Evolutionary conservation across 768 basidiomycete species (phyloP).

Genomic region (Auricularia heimuer): DNA sequence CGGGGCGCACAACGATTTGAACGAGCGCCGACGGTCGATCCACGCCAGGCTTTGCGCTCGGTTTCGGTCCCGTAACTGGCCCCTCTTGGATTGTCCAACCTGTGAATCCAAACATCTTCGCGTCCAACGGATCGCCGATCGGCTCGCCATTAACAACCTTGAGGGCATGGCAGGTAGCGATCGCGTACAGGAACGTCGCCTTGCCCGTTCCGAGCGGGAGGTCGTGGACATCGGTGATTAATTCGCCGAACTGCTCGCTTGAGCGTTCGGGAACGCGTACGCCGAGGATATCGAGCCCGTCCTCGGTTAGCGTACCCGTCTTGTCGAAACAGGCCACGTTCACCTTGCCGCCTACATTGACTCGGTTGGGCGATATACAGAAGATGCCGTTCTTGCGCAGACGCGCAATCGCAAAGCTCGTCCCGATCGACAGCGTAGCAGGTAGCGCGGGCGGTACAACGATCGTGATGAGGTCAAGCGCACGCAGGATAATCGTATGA

Average conservation of each 20-base stretch:
- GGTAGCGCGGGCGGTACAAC: slow-evolving; percentile 97
- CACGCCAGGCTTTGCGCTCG: slow-evolving; percentile 40
- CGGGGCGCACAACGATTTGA: slow-evolving; percentile 92
- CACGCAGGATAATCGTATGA: slow-evolving; percentile 85
- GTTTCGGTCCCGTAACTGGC: slow-evolving; percentile 56
- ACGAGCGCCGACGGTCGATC: slow-evolving; percentile 81
- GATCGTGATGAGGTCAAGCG: slow-evolving; percentile 90
- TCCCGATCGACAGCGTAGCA: slow-evolving; percentile 94
- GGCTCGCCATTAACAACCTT: slow-evolving; percentile 79
- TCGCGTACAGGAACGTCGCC: slow-evolving; percentile 80
- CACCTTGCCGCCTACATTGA: slow-evolving; percentile 92
- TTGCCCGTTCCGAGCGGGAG: slow-evolving; percentile 64
- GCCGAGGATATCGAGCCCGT: slow-evolving; percentile 93
- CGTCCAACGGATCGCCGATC: slow-evolving; percentile 94
- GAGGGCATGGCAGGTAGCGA: slow-evolving; percentile 93
- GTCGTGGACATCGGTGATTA: slow-evolving; percentile 78
- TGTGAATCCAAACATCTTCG: slow-evolving; percentile 98
- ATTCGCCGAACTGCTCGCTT: slow-evolving; percentile 76
- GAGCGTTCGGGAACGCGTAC: slow-evolving; percentile 76
- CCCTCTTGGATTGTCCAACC: slow-evolving; percentile 96
- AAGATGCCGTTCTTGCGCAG: slow-evolving; percentile 82
- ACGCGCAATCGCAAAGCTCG: slow-evolving; percentile 85
- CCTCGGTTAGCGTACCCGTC: slow-evolving; percentile 96
- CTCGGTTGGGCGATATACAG: slow-evolving; percentile 92
- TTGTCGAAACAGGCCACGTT: slow-evolving; percentile 99